phyloP scores from a whole-genome alignment of 805 yeast genomes.

The Wickerhamiella cacticola region DNA sequence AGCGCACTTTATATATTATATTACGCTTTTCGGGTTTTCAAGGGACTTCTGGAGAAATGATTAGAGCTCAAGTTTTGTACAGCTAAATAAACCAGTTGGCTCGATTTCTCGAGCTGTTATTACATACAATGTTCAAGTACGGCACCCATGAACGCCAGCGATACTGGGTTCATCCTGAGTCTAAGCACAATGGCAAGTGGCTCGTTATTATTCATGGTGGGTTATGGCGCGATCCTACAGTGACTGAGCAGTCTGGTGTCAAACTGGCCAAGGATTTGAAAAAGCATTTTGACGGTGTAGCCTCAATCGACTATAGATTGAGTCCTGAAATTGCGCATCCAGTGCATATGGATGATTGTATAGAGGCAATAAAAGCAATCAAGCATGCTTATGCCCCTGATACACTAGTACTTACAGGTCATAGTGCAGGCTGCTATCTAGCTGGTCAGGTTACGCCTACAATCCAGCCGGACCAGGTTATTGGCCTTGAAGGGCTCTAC shows the following conservation, averaged over 20 bases:
- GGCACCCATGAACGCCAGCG: background rate
- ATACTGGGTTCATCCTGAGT: slow-evolving; percentile 2
- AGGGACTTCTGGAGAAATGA: too few species aligned
- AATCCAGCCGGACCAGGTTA: background rate
- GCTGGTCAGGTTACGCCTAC: slow-evolving; percentile 8
- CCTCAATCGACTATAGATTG: slow-evolving; percentile 7
- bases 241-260: background rate
- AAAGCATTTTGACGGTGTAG: slow-evolving; percentile 2
- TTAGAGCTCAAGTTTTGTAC: too few species aligned
- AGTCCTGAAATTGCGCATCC: slow-evolving; percentile 9
- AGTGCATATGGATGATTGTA: slow-evolving; percentile 4
- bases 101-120: too few species aligned
- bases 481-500: slow-evolving; percentile 11
- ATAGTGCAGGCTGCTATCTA: slow-evolving; percentile 9
- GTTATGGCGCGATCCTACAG: slow-evolving; percentile 1
- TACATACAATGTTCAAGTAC: background rate
- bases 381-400: background rate
- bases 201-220: slow-evolving; percentile 10
- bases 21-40: background rate
- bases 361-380: background rate
- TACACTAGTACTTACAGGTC: slow-evolving; percentile 3
- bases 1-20: background rate
- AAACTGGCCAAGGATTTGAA: background rate
- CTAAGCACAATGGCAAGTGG: slow-evolving; percentile 3
- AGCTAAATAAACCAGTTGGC: too few species aligned